Conservation (phyloP, 495 filamentous ascomycete species). For the Hypoxylon trugodes region DNA sequence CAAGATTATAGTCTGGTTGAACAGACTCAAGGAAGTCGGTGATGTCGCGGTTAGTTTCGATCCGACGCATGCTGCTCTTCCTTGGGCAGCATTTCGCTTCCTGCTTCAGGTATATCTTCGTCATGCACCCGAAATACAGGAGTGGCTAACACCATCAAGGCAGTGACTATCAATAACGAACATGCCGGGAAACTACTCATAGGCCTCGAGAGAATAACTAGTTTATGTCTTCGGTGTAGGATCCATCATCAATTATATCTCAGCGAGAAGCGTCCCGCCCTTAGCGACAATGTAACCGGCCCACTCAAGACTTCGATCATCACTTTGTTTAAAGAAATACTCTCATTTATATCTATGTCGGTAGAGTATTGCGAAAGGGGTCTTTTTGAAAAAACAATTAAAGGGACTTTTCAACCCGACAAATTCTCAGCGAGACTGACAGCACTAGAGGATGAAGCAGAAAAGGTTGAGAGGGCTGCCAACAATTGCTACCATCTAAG, state of each 20-base stretch:
- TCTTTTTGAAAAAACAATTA: background rate
- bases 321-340: background rate
- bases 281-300: background rate
- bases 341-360: background rate
- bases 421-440: background rate
- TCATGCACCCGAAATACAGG: background rate
- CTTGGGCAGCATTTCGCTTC: background rate
- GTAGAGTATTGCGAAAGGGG: background rate
- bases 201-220: background rate
- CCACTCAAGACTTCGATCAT: background rate
- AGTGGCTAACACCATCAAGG: background rate
- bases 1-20: background rate
- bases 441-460: background rate
- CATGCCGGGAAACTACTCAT: background rate
- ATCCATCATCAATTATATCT: background rate
- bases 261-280: background rate
- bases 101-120: background rate
- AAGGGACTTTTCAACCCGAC: background rate
- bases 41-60: background rate
- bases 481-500: background rate
- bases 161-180: background rate
- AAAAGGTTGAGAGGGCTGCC: background rate
- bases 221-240: background rate
- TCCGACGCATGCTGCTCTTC: background rate
- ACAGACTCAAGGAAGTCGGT: background rate